Base-by-base conservation (phyloP, 2,329 filamentous ascomycete genomes). In the Polytolypa hystricis region DNA sequence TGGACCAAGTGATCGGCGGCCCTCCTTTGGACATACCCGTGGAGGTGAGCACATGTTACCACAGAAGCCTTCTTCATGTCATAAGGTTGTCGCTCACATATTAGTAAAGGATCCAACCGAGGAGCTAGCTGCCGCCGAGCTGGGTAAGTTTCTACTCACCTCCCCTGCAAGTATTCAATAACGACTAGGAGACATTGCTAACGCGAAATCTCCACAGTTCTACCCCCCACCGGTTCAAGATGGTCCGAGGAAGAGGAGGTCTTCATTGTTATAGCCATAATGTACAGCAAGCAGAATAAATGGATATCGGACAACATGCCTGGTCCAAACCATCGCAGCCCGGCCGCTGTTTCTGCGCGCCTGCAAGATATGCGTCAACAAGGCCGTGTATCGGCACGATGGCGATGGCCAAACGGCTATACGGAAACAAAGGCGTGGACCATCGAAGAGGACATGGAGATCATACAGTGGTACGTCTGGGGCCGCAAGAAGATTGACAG, bases 371-470 rank as follows among this genome's bases (percentile, higher is more conserved):
- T 46, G 42, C 40, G 42, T 12, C 17, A 35, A 3, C 33, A 35
- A 18, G 26, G 18, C 5, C 29, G 23, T 8, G 21, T 48, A 7
- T 38, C 46, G 2, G 21, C 25, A 18, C 33, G 29, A 15, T 48
- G 46, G 46, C 35, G 40, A 34, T 10, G n/a, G n/a, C n/a, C 9
- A 14, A 20, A 26, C 18, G n/a, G 33, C 6, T 38, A 42, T 15
- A 20, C 25, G 12, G 36, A 21, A 33, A 12, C 25, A 6, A 15
- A 42, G n/a, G 23, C 38, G 10, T 48, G 41, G 39, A 43, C 37
- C 5, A 28, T 45, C 11, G 36, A 38, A 19, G 46, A 48, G 31
- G 44, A 48, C 18, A 28, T 35, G 6, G 46, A 48, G 30, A 43
- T 46, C 18, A 30, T 48, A 10, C 37, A 38, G 29, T 48, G 44